Evolutionary conservation across 495 filamentous ascomycete genomes (phyloP).

Genomic region (Xylaria sp.): DNA sequence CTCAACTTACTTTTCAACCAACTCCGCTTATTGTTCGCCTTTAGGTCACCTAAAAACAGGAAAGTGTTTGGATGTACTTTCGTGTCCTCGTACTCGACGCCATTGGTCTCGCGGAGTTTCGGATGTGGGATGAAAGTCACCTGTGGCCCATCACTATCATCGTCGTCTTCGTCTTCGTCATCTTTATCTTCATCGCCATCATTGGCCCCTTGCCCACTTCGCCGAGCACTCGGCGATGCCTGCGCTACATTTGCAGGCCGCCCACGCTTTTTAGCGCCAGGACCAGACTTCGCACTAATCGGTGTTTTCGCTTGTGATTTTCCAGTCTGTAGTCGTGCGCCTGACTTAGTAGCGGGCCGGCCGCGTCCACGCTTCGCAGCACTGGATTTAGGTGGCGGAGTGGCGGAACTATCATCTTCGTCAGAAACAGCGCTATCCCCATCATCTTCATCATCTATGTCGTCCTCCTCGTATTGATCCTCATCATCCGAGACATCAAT

Average conservation of each 20-base stretch:
- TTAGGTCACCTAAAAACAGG: slow-evolving; percentile 76
- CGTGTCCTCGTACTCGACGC: slow-evolving; percentile 70
- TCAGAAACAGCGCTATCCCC: slow-evolving; percentile 37
- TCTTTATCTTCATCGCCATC: slow-evolving; percentile 28
- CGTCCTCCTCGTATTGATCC: slow-evolving; percentile 36
- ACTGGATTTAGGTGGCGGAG: slow-evolving; percentile 18
- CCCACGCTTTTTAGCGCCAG: slow-evolving; percentile 20
- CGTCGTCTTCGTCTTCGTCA: slow-evolving; percentile 45
- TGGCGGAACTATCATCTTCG: slow-evolving; percentile 25
- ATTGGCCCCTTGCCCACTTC: neutral
- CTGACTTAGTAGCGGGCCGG: slow-evolving; percentile 27
- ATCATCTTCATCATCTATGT: slow-evolving; percentile 32
- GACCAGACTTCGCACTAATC: slow-evolving; percentile 1
- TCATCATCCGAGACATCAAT: slow-evolving; percentile 33
- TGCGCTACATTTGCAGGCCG: slow-evolving; percentile 23
- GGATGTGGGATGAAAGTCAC: slow-evolving; percentile 70
- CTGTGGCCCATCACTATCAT: slow-evolving; percentile 44
- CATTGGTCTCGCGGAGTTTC: slow-evolving; percentile 70
- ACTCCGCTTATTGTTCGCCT: slow-evolving; percentile 76
- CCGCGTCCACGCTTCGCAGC: slow-evolving; percentile 34
- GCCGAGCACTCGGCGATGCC: slow-evolving; percentile 12
- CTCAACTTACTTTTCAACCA: slow-evolving; percentile 76
- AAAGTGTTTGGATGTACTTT: slow-evolving; percentile 83
- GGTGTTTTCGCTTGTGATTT: slow-evolving; percentile 6
- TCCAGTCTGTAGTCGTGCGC: slow-evolving; percentile 2